Evolutionary conservation across 768 basidiomycete species (phyloP), one percentile per base, ranked within the genome.

Genomic region (Termitomyces eurrhizus): DNA sequence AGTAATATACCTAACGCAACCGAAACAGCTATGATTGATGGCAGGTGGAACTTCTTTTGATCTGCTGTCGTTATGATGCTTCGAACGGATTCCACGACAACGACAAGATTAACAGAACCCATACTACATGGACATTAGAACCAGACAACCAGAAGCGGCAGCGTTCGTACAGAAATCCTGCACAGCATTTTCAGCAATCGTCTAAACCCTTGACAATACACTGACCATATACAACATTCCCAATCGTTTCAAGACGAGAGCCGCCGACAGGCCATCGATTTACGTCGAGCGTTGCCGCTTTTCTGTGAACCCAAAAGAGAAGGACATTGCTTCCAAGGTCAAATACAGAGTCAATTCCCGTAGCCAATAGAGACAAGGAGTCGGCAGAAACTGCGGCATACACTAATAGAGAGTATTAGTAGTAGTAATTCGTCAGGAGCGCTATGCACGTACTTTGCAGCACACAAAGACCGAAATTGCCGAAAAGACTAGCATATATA

Each of bases 251-350:
- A 49, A 97, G 80, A 51, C 93, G 83, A n/a, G 90, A 85, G 41
- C 94, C 94, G 52, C 95, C 89, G 4, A 93, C 89, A 33, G 95
- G 94, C 95, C 93, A 98, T 65, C 90, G 90, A 72, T 89, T 92
- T 46, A 77, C 65, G 68, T 97, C 94, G 62, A 96, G 80, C 37
- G 66, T 79, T 12, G 67, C 74, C 1, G 93, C 87, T 66, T 93
- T 89, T 65, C 78, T 78, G 73, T 98, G 88, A 2, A 95, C 77
- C 80, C 83, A 87, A 65, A 86, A 89, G 3, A 95, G 79, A n/a
- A 95, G 76, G 49, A 93, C 70, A 66, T 93, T 94, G 68, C 90
- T 92, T 49, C 89, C 88, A 63, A 92, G 80, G 69, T 95, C 93
- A 68, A 88, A 92, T 16, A 91, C 78, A 13, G 95, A 87, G 70